Base-by-base conservation (phyloP, 1,284 basidiomycete species). In the Sparassis latifolia region DNA sequence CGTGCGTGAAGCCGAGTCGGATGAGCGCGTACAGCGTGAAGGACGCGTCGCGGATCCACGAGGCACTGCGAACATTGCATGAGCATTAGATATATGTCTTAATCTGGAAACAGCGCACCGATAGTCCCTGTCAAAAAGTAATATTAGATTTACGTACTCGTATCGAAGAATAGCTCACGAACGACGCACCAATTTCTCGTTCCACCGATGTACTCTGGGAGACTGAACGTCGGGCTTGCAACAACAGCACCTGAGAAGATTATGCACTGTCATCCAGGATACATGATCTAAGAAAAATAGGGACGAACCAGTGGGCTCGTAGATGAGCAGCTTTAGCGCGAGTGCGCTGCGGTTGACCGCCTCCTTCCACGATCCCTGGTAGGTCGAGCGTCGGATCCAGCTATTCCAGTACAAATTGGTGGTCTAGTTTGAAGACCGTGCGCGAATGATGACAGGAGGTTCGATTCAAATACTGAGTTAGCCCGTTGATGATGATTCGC, bases 21-120 rank as follows among this genome's bases (percentile, higher is more conserved):
- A 97, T 86, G 30, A 97, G 77, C 0, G 93, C 93, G 62, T 96
- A 97, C 3, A 97, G 78, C 0, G 90, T 92, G 72, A 96, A 96
- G 0, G 87, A 89, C 0, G 92, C 86, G 64, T 97, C 94, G 31
- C 94, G 84, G 59, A 96, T 90, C 89, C 88, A 91, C 0, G 86
- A 87, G 9, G 82, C 82, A n/a, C 84, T 83, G n/a, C 28, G 4
- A 10, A 6, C 3, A n/a, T 28, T 5, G 32, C n/a, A 38, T 9
- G 9, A 38, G 10, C 31, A n/a, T 12, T 37, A 44, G 33, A 32
- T 6, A 47, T 12, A 5, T 31, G 40, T 6, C 40, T 42, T 31
- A 46, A 20, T 42, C 30, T 27, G 41, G 12, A 39, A 38, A 9
- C 5, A 20, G 51, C 66, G 32, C 58, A 84, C 78, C 84, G 78